Evolutionary conservation across 129 eudicot species (phyloP).

Genomic region (Tanacetum coccineum): DNA sequence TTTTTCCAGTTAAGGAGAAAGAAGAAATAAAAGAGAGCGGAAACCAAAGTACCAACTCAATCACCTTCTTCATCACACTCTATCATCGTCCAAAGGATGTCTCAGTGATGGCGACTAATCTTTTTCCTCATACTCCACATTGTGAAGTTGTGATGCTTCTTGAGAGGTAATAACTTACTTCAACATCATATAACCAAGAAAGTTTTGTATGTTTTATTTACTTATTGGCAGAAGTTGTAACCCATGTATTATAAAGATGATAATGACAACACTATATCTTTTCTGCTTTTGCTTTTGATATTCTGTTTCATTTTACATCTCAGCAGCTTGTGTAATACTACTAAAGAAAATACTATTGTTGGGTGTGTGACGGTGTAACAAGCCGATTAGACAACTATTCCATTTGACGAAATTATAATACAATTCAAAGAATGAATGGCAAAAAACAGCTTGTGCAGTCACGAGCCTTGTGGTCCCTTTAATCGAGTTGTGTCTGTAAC

Average conservation of each 20-base stretch:
- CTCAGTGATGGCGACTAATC: conserved; percentile 84
- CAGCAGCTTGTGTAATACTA: too few species aligned
- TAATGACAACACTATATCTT: too few species aligned
- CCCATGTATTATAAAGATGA: too few species aligned
- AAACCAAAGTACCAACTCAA: conserved; percentile 35
- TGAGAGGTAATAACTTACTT: conserved; percentile 51
- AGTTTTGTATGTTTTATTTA: too few species aligned
- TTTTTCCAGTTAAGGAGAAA: conserved; percentile 77
- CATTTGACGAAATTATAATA: conserved; percentile 65
- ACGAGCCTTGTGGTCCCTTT: conserved; percentile 49
- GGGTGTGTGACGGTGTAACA: too few species aligned
- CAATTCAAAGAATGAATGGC: conserved; percentile 83
- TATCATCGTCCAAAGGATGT: conserved; percentile 37
- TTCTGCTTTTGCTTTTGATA: too few species aligned
- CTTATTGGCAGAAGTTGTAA: too few species aligned
- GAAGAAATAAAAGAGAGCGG: conserved; percentile 43
- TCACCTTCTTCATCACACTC: conserved; percentile 42
- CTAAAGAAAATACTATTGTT: too few species aligned
- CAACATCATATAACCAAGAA: too few species aligned
- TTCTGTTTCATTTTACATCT: too few species aligned
- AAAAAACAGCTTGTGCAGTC: conserved; percentile 46
- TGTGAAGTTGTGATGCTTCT: conserved; percentile 94
- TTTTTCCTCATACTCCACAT: conserved; percentile 87
- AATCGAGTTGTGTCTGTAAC: conserved; percentile 80
- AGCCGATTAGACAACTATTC: conserved; percentile 44